Evolutionary conservation across 805 yeast species (phyloP).

Genomic region (Cephaloascus fragrans): DNA sequence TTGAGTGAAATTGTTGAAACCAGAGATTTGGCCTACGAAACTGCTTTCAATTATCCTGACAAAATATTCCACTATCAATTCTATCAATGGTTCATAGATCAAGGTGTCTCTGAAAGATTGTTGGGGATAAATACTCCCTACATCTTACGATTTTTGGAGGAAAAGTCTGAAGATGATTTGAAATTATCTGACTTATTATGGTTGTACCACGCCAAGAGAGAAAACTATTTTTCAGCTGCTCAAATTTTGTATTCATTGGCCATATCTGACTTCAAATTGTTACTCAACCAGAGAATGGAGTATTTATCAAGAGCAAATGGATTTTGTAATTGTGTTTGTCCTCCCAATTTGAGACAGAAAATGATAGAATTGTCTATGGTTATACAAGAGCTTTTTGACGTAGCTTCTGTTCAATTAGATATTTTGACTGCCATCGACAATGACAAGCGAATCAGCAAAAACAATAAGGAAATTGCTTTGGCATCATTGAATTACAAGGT

Average conservation of each 20-base stretch:
- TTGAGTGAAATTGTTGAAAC: constrained; percentile 20
- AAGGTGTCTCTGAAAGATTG: constrained; percentile 68
- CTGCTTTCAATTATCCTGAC: constrained; percentile 68
- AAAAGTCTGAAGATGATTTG: constrained; percentile 51
- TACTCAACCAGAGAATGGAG: constrained; percentile 70
- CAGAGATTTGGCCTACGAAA: constrained; percentile 63
- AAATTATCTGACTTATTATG: constrained; percentile 77
- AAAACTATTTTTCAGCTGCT: constrained; percentile 77
- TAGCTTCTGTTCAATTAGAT: constrained; percentile 78
- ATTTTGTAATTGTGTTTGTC: constrained; percentile 77
- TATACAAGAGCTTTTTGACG: constrained; percentile 75
- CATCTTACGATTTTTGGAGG: constrained; percentile 67
- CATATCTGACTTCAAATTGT: constrained; percentile 58
- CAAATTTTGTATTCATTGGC: constrained; percentile 66
- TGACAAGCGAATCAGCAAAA: constrained; percentile 40
- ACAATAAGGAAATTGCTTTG: constrained; percentile 40
- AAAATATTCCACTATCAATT: constrained; percentile 84
- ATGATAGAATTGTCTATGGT: constrained; percentile 60
- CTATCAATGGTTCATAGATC: constrained; percentile 83
- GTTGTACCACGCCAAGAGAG: constrained; percentile 80
- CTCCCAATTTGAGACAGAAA: constrained; percentile 67
- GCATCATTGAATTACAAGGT: constrained; percentile 53
- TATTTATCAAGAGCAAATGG: constrained; percentile 88
- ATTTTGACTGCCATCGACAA: constrained; percentile 35
- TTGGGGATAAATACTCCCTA: constrained; percentile 76